phyloP scores from a whole-genome alignment of 2,329 filamentous ascomycete genomes.

The Hysterium pulicare region DNA sequence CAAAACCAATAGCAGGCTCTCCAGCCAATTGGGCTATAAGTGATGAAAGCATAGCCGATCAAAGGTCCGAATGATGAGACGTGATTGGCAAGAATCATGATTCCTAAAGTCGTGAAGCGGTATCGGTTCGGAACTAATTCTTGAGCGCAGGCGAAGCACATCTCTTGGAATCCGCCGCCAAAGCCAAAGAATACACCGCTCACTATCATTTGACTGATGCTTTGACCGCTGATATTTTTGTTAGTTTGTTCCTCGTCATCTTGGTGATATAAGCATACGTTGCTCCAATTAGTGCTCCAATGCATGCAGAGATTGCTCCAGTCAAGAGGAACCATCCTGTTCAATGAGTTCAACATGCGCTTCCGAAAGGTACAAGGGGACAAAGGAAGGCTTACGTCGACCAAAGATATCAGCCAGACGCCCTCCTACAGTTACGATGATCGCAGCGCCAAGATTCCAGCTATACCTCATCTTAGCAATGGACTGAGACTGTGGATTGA shows the following conservation, averaged over 20 bases:
- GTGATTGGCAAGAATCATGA: slow-evolving; percentile 32
- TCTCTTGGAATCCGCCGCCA: slow-evolving; percentile 41
- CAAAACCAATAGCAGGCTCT: slow-evolving; percentile 34
- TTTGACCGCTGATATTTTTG: slow-evolving; percentile 31
- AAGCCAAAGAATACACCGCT: slow-evolving; percentile 40
- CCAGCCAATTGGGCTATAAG: slow-evolving; percentile 26
- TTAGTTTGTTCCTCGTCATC: too few relatives aligned
- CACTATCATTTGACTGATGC: slow-evolving; percentile 42
- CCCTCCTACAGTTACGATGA: slow-evolving; percentile 29
- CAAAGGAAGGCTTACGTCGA: slow-evolving; percentile 8
- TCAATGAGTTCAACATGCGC: background rate
- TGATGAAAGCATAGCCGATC: slow-evolving; percentile 33
- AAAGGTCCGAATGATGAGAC: slow-evolving; percentile 28
- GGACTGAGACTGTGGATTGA: background rate
- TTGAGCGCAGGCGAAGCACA: slow-evolving; percentile 34
- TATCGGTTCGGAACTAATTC: slow-evolving; percentile 28
- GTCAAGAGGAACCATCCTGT: slow-evolving; percentile 26
- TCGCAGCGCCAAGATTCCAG: slow-evolving; percentile 32
- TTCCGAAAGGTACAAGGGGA: background rate
- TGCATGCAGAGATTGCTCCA: slow-evolving; percentile 32
- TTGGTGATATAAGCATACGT: slow-evolving; percentile 15
- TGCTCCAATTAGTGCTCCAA: slow-evolving; percentile 39
- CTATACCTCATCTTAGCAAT: background rate
- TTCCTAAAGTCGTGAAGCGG: slow-evolving; percentile 27
- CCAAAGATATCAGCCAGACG: slow-evolving; percentile 43